These are phyloP conservation scores for Candida germanica DNA, from an alignment of 805 yeast species.

Conservation along the genomic window DNA sequence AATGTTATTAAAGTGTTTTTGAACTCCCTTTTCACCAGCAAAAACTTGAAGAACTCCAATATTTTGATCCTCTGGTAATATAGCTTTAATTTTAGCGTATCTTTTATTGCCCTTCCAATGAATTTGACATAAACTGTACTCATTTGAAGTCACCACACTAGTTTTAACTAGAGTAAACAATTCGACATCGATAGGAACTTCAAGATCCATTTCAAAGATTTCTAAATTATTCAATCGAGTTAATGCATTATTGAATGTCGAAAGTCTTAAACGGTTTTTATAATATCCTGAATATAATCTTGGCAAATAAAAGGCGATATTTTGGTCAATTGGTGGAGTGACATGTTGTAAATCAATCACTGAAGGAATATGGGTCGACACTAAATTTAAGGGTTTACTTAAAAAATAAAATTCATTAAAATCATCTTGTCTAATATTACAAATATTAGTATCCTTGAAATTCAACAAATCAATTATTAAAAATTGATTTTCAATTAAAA, in stretches of 20 bases:
- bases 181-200: slow-evolving; percentile 70
- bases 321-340: slow-evolving; percentile 76
- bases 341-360: slow-evolving; percentile 80
- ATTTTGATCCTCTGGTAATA: slow-evolving; percentile 64
- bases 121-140: slow-evolving; percentile 71
- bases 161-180: slow-evolving; percentile 57
- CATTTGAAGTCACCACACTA: slow-evolving; percentile 45
- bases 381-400: slow-evolving; percentile 67
- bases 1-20: slow-evolving; percentile 51
- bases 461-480: slow-evolving; percentile 65
- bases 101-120: slow-evolving; percentile 64
- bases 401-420: slow-evolving; percentile 68
- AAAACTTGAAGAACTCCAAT: slow-evolving; percentile 75
- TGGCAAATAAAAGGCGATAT: slow-evolving; percentile 77
- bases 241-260: slow-evolving; percentile 73
- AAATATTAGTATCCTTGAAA: slow-evolving; percentile 30
- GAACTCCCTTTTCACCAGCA: slow-evolving; percentile 62
- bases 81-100: slow-evolving; percentile 74
- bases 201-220: slow-evolving; percentile 71
- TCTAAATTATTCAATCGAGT: slow-evolving; percentile 73
- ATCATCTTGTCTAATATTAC: slow-evolving; percentile 26
- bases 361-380: slow-evolving; percentile 85
- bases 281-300: slow-evolving; percentile 82
- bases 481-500: slow-evolving; percentile 73
- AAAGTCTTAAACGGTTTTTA: slow-evolving; percentile 52